Evolutionary conservation across 2,329 filamentous ascomycete genomes (phyloP).

Genomic region (Sporothrix brasiliensis): DNA sequence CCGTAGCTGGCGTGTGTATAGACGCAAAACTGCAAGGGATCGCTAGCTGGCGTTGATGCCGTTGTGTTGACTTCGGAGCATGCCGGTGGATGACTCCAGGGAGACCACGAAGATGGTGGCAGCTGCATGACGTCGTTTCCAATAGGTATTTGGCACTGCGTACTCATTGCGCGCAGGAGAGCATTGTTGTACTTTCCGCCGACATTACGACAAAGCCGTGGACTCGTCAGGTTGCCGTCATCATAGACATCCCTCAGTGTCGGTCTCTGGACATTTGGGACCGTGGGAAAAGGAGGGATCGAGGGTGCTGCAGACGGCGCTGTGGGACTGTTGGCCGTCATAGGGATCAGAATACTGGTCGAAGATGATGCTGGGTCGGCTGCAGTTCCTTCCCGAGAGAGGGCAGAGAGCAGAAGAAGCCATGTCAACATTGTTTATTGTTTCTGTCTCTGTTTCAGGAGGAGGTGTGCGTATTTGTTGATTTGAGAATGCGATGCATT

Average conservation of each 20-base stretch:
- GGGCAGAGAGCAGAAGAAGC: not conserved
- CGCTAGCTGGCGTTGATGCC: not conserved
- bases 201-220: not conserved
- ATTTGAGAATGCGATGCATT: not conserved
- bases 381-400: not conserved
- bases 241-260: conserved; percentile 4
- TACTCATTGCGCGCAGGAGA: not conserved
- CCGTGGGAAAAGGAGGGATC: not conserved
- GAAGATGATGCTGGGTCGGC: not conserved
- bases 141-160: not conserved
- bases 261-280: conserved; percentile 6
- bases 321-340: not conserved
- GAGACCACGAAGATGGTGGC: conserved; percentile 26
- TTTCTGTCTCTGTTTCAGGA: not conserved
- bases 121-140: not conserved
- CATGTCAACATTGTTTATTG: not conserved
- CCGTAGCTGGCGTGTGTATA: conserved; percentile 37
- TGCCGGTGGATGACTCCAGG: conserved; percentile 38
- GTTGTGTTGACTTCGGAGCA: conserved; percentile 35
- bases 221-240: not conserved
- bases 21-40: conserved; percentile 35
- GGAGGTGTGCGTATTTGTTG: not conserved
- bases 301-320: not conserved
- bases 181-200: not conserved
- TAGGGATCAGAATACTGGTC: not conserved